Evolutionary conservation across 306 rosid species (phyloP).

Genomic region (Vigna unguiculata): DNA sequence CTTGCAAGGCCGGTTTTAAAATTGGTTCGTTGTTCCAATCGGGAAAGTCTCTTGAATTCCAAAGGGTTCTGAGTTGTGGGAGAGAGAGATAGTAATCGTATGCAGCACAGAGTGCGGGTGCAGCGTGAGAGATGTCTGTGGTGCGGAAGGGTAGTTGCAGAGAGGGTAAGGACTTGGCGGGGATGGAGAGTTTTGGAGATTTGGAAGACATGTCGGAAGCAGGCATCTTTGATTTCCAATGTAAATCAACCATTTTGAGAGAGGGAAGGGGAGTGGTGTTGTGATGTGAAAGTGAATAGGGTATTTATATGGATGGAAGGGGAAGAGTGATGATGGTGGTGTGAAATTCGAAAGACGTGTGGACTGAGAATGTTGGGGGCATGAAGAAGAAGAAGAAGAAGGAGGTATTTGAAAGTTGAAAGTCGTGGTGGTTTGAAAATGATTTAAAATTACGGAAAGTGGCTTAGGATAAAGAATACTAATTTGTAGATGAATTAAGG

Average conservation of each 20-base stretch:
- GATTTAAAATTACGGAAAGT: too few species aligned
- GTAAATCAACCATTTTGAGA: slow-evolving; percentile 72
- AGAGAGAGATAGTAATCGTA: slow-evolving; percentile 80
- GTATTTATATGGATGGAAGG: not conserved
- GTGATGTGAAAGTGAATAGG: not conserved
- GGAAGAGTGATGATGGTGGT: not conserved
- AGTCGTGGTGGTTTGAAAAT: not conserved
- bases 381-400: not conserved
- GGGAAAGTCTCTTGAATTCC: slow-evolving; percentile 66
- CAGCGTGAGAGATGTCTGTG: slow-evolving; percentile 62
- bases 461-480: too few species aligned
- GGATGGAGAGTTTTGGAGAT: slow-evolving; percentile 62
- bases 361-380: not conserved
- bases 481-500: not conserved
- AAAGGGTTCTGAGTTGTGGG: slow-evolving; percentile 66
- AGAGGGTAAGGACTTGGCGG: slow-evolving; percentile 59
- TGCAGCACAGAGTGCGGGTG: slow-evolving; percentile 60
- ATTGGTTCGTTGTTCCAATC: slow-evolving; percentile 71
- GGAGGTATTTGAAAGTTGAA: too few species aligned
- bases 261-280: too few species aligned
- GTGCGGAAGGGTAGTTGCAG: slow-evolving; percentile 51
- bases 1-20: slow-evolving; percentile 77
- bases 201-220: slow-evolving; percentile 59
- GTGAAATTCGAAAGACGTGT: not conserved
- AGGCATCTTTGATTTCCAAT: slow-evolving; percentile 64